phyloP scores from a whole-genome alignment of 1,139 yeast species.

The Yamadazyma taylorii region DNA sequence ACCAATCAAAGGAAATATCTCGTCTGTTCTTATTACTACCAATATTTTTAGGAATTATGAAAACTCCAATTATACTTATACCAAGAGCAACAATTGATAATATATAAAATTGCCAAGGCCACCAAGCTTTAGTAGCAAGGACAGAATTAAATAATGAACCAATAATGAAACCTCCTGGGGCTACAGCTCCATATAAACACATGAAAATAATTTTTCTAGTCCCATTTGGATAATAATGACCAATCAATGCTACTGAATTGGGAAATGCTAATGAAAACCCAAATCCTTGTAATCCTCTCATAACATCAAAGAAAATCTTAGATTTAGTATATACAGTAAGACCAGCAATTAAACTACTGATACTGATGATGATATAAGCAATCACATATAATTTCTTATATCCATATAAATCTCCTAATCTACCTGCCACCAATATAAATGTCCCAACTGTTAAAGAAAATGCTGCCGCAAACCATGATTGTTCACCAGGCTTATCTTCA shows the following conservation, averaged over 20 bases:
- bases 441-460: conserved; percentile 63
- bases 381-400: conserved; percentile 47
- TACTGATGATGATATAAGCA: conserved; percentile 48
- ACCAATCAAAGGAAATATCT: conserved; percentile 39
- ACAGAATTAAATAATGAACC: conserved; percentile 51
- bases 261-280: conserved; percentile 62
- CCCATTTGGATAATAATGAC: conserved; percentile 50
- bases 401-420: conserved; percentile 65
- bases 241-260: conserved; percentile 55
- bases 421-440: conserved; percentile 57
- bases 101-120: conserved; percentile 62
- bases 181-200: conserved; percentile 56
- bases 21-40: conserved; percentile 17
- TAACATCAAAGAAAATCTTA: conserved; percentile 46
- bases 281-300: conserved; percentile 60
- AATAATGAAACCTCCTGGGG: conserved; percentile 56
- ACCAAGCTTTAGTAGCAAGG: conserved; percentile 42
- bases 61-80: conserved; percentile 29
- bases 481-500: conserved; percentile 37
- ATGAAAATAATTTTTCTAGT: conserved; percentile 39
- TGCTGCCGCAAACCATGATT: conserved; percentile 61
- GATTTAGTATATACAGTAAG: conserved; percentile 43
- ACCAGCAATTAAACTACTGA: conserved; percentile 55
- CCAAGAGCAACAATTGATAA: conserved; percentile 37
- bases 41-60: conserved; percentile 44